Evolutionary conservation across 495 filamentous ascomycete genomes (phyloP).

Genomic region (Aspergillus diversus): DNA sequence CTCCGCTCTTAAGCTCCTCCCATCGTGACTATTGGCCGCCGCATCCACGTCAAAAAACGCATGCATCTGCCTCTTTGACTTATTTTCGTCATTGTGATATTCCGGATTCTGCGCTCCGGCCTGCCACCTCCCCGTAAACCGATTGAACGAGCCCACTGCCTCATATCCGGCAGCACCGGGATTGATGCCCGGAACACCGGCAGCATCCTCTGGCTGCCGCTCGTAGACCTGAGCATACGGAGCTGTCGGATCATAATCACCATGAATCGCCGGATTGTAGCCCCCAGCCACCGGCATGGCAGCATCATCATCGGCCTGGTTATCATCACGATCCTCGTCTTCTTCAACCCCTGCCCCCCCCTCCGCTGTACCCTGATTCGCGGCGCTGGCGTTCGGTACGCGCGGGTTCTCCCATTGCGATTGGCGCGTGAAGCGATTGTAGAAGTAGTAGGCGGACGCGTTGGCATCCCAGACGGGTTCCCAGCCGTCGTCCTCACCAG

Average conservation of each 20-base stretch:
- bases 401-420: constrained; percentile 93
- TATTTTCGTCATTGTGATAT: constrained; percentile 85
- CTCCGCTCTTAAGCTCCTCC: constrained; percentile 89
- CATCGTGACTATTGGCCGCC: constrained; percentile 90
- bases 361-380: constrained; percentile 19
- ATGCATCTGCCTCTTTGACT: constrained; percentile 85
- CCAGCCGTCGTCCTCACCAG: constrained; percentile 83
- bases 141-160: constrained; percentile 80
- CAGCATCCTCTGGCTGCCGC: constrained; percentile 22
- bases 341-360: neutral
- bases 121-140: constrained; percentile 90
- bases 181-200: neutral
- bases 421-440: constrained; percentile 76
- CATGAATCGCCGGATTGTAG: constrained; percentile 96
- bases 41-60: constrained; percentile 98
- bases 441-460: constrained; percentile 80
- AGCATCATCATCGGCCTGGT: neutral
- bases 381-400: constrained; percentile 51
- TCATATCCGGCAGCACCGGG: constrained; percentile 53
- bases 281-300: constrained; percentile 56
- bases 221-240: constrained; percentile 75
- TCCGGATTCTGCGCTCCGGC: constrained; percentile 62
- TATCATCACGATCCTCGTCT: neutral
- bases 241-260: constrained; percentile 91
- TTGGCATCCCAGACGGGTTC: constrained; percentile 78